These are phyloP conservation scores for Gossypium lobatum DNA, from an alignment of 441 rosid species.

Conservation along the genomic window DNA sequence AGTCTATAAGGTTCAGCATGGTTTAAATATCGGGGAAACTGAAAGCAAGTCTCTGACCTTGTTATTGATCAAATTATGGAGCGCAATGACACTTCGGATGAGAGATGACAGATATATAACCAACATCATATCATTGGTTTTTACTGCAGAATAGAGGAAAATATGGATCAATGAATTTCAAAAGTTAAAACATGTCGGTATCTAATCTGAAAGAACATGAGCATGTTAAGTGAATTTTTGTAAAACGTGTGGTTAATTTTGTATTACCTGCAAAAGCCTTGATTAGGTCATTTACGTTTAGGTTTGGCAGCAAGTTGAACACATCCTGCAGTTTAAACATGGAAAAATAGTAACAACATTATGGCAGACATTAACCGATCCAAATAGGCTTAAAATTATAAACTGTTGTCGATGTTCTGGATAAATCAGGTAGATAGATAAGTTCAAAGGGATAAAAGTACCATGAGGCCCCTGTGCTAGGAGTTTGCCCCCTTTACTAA, in stretches of 20 bases:
- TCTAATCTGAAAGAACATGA: background rate
- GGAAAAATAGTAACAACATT: background rate
- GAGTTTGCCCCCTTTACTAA: too few species aligned
- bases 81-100: slow-evolving; percentile 63
- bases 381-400: background rate
- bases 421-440: background rate
- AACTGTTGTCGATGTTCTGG: background rate
- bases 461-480: too few species aligned
- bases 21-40: background rate
- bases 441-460: background rate
- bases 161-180: background rate
- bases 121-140: slow-evolving; percentile 79
- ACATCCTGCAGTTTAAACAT: slow-evolving; percentile 30
- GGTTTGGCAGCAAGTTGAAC: slow-evolving; percentile 45
- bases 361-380: background rate
- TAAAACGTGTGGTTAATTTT: background rate
- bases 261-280: slow-evolving; percentile 45
- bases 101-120: slow-evolving; percentile 68
- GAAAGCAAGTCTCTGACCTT: slow-evolving; percentile 30
- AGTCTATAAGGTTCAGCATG: background rate
- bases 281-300: slow-evolving; percentile 39
- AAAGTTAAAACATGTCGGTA: background rate
- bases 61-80: slow-evolving; percentile 72
- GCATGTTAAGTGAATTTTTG: background rate
- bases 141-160: slow-evolving; percentile 35